Percentiles rank a stretch among this genome's conserved stretches.
phyloP scores from a whole-genome alignment of 73 alveolate genomes.

The Diophrys appendiculata region DNA sequence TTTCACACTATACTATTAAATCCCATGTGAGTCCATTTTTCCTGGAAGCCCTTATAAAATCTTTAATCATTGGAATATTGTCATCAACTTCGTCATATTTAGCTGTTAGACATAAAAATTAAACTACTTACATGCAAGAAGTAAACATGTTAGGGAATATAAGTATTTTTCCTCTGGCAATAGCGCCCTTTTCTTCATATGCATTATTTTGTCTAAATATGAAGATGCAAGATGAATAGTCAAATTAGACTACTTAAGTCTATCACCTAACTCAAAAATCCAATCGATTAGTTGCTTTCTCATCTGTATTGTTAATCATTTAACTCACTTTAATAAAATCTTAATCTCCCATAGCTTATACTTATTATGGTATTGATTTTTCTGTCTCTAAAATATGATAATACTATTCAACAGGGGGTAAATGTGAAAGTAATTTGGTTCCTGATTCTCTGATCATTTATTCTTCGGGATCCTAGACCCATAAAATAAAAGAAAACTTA shows the following conservation, averaged over 20 bases:
- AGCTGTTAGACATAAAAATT: constrained; percentile 26
- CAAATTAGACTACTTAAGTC: constrained; percentile 35
- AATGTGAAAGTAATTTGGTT: not conserved
- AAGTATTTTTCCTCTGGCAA: not conserved
- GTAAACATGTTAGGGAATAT: not conserved
- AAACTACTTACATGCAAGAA: constrained; percentile 14
- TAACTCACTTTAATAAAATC: not conserved
- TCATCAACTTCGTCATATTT: constrained; percentile 62
- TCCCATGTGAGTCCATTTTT: constrained; percentile 16
- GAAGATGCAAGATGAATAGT: constrained; percentile 54
- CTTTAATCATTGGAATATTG: constrained; percentile 51
- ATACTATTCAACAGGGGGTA: not conserved
- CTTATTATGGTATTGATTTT: not conserved
- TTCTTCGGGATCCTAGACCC: not conserved
- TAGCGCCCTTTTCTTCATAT: not conserved
- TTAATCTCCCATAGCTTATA: not conserved
- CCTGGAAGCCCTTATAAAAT: constrained; percentile 26
- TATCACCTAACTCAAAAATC: constrained; percentile 62
- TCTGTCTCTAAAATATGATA: not conserved
- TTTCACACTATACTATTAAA: constrained; percentile 22
- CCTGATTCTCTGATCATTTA: not conserved
- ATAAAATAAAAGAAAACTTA: not conserved
- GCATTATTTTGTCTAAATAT: constrained; percentile 25
- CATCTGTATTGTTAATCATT: constrained; percentile 2
- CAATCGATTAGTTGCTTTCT: constrained; percentile 53